Percentiles rank a stretch among this genome's conserved stretches.
Evolutionary conservation across 345 rosid species (phyloP).

Genomic region (Trapa bicornis): DNA sequence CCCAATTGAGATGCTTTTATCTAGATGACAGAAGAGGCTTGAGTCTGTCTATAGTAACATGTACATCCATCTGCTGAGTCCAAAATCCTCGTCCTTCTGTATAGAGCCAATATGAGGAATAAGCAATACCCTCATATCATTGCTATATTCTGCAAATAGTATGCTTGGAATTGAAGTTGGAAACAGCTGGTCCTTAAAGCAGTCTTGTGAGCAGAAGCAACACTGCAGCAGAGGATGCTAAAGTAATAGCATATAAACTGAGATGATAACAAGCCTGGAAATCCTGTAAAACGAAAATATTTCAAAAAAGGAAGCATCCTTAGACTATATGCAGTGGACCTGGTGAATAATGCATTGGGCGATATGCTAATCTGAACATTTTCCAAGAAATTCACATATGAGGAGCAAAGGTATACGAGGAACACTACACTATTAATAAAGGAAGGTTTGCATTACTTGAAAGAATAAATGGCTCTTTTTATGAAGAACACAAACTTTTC

Average conservation of each 20-base stretch:
- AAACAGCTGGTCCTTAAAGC: constrained; percentile 7
- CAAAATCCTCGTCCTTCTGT: background rate
- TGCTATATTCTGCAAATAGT: background rate
- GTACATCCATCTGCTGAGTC: background rate
- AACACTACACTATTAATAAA: background rate
- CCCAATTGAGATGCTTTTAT: constrained; percentile 2
- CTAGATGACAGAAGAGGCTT: background rate
- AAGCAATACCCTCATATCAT: constrained; percentile 6
- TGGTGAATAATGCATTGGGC: background rate
- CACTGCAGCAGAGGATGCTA: constrained; percentile 16
- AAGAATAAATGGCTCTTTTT: background rate
- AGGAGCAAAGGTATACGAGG: background rate
- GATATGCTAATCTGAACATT: background rate
- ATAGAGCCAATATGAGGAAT: background rate
- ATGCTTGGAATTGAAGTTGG: background rate
- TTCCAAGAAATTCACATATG: background rate
- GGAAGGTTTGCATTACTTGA: background rate
- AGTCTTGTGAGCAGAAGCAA: constrained; percentile 28
- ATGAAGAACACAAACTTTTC: background rate
- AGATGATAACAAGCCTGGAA: background rate
- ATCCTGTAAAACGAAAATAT: constrained; percentile 2
- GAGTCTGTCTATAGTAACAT: background rate
- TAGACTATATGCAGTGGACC: background rate
- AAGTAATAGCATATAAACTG: background rate
- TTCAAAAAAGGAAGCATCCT: background rate